Percentiles rank a stretch among this genome's conserved stretches.
These are phyloP conservation scores for Pythium rishiriense DNA, from an alignment of 352 stramenopile genomes.

Conservation along the genomic window DNA sequence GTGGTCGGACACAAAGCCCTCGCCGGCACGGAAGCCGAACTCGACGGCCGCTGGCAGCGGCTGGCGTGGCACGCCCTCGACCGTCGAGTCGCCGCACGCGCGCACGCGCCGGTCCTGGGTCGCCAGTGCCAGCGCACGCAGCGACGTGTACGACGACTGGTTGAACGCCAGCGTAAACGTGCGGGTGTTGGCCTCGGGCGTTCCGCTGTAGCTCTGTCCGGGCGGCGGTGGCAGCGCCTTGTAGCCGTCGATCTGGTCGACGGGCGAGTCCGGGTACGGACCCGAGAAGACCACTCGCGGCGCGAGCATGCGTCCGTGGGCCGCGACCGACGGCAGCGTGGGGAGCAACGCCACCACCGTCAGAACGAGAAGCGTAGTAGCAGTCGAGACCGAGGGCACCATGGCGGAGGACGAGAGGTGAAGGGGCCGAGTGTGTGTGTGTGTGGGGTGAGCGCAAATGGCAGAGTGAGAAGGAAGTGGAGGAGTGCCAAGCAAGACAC, in stretches of 20 bases:
- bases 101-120: constrained; percentile 8
- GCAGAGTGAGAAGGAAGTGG: too few species aligned
- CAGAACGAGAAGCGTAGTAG: background rate
- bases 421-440: too few species aligned
- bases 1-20: constrained; percentile 29
- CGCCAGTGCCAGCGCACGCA: constrained; percentile 13
- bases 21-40: constrained; percentile 10
- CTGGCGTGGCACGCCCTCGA: constrained; percentile 7
- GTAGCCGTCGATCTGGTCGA: constrained; percentile 20
- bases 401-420: too few species aligned
- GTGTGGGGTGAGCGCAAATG: too few species aligned
- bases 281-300: constrained; percentile 14
- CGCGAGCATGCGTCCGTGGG: constrained; percentile 20
- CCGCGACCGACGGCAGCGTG: background rate
- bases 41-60: constrained; percentile 7
- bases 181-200: constrained; percentile 19
- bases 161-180: constrained; percentile 24
- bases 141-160: constrained; percentile 12
- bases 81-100: constrained; percentile 8
- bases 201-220: constrained; percentile 17
- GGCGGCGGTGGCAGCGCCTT: constrained; percentile 10
- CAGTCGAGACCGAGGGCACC: too few species aligned
- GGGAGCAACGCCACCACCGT: background rate
- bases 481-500: too few species aligned
- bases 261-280: constrained; percentile 11